A percentile compares a stretch with the other conserved stretches of the same genome.
Evolutionary conservation across 371 early-diverging fungal genomes (phyloP).

Genomic region (Choanephora cucurbitarum): DNA sequence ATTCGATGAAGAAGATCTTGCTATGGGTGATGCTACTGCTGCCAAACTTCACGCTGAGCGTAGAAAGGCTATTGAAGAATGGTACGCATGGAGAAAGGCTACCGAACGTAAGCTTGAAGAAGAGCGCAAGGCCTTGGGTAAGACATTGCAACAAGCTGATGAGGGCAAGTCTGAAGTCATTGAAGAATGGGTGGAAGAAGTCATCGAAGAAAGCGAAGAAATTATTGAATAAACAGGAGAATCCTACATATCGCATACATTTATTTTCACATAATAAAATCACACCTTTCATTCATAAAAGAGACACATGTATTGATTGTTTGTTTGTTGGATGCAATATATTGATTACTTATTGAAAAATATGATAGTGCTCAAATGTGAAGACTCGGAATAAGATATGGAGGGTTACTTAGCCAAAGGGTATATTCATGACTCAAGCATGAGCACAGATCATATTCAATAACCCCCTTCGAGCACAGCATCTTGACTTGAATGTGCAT

Average conservation of each 20-base stretch:
- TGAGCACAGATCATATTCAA: no score
- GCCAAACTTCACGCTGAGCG: conserved; percentile 74
- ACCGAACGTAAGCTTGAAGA: conserved; percentile 60
- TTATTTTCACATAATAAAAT: not conserved
- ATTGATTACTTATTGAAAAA: no score
- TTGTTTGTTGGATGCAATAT: no score
- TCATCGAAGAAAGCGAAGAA: conserved; percentile 58
- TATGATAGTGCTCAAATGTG: no score
- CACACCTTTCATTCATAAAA: no score
- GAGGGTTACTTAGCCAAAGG: no score
- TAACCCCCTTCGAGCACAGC: no score
- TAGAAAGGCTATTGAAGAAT: conserved; percentile 76
- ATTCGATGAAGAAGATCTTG: conserved; percentile 90
- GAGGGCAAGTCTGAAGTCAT: conserved; percentile 67
- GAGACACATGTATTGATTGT: no score
- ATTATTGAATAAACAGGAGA: conserved; percentile 29
- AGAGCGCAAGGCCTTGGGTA: conserved; percentile 65
- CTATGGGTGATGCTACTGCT: conserved; percentile 68
- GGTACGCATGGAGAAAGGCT: conserved; percentile 76
- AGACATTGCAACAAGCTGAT: conserved; percentile 53
- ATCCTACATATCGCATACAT: not conserved
- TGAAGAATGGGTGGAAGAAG: conserved; percentile 86
- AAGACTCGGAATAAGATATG: no score
- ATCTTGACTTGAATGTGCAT: no score
- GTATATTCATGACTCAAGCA: no score